A percentile compares a stretch with the other conserved stretches of the same genome.
Conservation (phyloP, 1,139 yeast species). For the Geotrichum australiense region DNA sequence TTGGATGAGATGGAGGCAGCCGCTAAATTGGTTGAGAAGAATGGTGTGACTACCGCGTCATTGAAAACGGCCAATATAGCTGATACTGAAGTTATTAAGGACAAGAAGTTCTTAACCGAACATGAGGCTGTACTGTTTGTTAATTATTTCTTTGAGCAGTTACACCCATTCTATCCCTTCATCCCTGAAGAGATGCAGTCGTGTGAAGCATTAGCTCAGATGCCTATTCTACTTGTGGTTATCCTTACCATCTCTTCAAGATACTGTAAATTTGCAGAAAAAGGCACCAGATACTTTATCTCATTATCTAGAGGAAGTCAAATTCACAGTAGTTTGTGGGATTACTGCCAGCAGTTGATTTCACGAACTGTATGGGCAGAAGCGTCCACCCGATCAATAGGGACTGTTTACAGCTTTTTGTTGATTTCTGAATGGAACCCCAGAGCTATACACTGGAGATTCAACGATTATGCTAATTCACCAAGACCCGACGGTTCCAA, state of each 20-base stretch:
- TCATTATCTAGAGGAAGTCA: conserved; percentile 16
- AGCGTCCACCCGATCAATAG: conserved; percentile 79
- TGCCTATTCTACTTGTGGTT: conserved; percentile 75
- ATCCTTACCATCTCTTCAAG: conserved; percentile 73
- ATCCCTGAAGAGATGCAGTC: conserved; percentile 68
- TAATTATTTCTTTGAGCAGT: conserved; percentile 59
- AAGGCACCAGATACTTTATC: conserved; percentile 17
- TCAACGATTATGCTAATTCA: conserved; percentile 78
- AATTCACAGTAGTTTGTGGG: conserved; percentile 71
- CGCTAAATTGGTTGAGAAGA: no score
- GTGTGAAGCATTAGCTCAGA: conserved; percentile 59
- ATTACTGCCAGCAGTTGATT: conserved; percentile 70
- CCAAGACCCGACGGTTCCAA: conserved; percentile 27
- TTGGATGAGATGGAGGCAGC: no score
- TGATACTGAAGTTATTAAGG: conserved; percentile 61
- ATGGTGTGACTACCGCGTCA: no score
- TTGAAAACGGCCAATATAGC: no score
- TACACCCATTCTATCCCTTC: conserved; percentile 89
- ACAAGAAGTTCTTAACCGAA: conserved; percentile 55
- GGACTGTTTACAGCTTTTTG: conserved; percentile 77
- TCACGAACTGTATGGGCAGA: conserved; percentile 94
- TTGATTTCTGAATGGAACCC: conserved; percentile 96
- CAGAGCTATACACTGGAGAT: conserved; percentile 82
- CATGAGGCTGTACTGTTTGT: conserved; percentile 60
- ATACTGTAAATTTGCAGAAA: conserved; percentile 36